phyloP scores from a whole-genome alignment of 2,329 filamentous ascomycete genomes.

The Acephala macrosclerotiorum region DNA sequence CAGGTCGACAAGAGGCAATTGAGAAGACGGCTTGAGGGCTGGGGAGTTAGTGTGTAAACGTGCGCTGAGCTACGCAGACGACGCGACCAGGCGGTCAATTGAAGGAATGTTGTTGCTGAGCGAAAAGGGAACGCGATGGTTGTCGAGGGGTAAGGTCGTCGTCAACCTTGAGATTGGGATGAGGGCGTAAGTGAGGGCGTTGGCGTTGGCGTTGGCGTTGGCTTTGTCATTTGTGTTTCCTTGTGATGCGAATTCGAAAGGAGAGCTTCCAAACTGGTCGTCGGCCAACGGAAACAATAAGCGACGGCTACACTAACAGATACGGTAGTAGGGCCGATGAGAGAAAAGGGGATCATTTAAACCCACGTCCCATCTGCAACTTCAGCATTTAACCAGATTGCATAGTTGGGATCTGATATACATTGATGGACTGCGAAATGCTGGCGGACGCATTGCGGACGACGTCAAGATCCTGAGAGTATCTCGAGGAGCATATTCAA shows the following conservation, averaged over 20 bases:
- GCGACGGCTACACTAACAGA: constrained; percentile 20
- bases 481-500: neutral
- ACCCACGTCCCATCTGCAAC: neutral
- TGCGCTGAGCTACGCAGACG: constrained; percentile 15
- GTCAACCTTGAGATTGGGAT: neutral
- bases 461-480: neutral
- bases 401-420: constrained; percentile 17
- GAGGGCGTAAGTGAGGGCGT: neutral
- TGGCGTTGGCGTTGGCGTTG: neutral
- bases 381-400: constrained; percentile 11
- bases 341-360: constrained; percentile 11
- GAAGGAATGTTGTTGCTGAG: constrained; percentile 8
- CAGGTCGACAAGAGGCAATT: constrained; percentile 19
- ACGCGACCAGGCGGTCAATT: constrained; percentile 19
- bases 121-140: neutral
- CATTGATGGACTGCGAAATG: neutral
- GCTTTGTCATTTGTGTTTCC: constrained; percentile 17
- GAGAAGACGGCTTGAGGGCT: constrained; percentile 10
- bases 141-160: neutral
- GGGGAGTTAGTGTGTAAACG: constrained; percentile 15
- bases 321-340: constrained; percentile 15
- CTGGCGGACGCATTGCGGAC: neutral
- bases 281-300: constrained; percentile 21
- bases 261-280: constrained; percentile 25
- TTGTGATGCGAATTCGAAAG: constrained; percentile 25